Base-by-base conservation (phyloP, 177 flowering plant species). In the Tripterygium wilfordii region DNA sequence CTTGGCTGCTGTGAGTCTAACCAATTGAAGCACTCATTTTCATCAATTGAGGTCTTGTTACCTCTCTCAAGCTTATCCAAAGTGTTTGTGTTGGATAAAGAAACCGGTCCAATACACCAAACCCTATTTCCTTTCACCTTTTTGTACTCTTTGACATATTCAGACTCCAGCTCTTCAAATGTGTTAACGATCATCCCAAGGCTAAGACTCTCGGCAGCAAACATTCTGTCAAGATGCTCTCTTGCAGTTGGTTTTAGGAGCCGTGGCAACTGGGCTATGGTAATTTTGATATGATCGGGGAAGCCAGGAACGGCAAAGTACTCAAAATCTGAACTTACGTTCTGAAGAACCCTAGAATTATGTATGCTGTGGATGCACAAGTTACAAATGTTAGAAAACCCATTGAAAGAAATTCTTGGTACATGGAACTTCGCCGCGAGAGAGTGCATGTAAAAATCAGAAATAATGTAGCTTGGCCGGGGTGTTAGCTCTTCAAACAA, bases 271-370 rank as follows among this genome's bases (percentile, higher is more conserved):
- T 51, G 55, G 0, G 45, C 45, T n/a, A 23, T 27, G 5, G 55
- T 51, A 3, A 51, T 16, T n/a, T 40, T 26, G 16, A 51, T 28
- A 5, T 30, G 10, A 40, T 41, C 36, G 4, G 46, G 55, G 18
- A 51, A 29, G 12, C 37, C 55, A 27, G 46, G 55, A 28, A 51
- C 45, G 18, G 40, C 27, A 30, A 51, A 51, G 10, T 39, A 28
- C 46, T 51, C 45, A 1, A 17, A 4, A 4, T 39, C n/a, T n/a
- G n/a, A n/a, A n/a, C n/a, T n/a, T 1, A 49, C 53, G 7, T 25
- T 16, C 30, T 37, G 33, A 36, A 14, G 37, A 14, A 37, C 37
- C 42, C 17, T 49, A 14, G 42, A 24, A 3, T 3, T 10, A 13
- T 22, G 18, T 13, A 49, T 36, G 8, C 24, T 36, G 39, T 49